Base-by-base conservation (phyloP, 2,329 filamentous ascomycete genomes). In the Cryoendolithus antarcticus region DNA sequence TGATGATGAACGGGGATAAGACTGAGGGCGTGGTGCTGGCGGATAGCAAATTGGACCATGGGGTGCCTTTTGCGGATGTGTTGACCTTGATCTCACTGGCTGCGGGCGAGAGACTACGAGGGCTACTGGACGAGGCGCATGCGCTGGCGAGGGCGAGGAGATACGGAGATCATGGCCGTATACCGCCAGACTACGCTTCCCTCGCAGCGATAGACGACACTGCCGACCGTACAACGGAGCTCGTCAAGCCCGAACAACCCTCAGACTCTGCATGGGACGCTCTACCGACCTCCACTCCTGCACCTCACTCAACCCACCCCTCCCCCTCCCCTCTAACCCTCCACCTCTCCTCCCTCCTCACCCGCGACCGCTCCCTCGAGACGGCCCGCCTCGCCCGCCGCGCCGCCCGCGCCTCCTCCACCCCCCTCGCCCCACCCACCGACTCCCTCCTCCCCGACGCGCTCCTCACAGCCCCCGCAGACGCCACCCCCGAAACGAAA, bases 41-140 rank as follows among this genome's bases (percentile, higher is more conserved):
- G 15, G 52, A 54, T 39, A 53, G 38, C 51, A 63, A 47, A 85
- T 82, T 91, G 0, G 77, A 81, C 29, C 57, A 62, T 12, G 82
- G 86, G 32, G 76, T 83, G 2, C 77, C 74, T 39, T 66, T 94
- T 28, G 80, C 82, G 9, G 86, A 94, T 44, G 82, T 95, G 48
- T 64, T 95, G 33, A 82, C 84, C 19, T 68, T 95, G 10, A 59
- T 95, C 42, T 91, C 86, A 4, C 72, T 95, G 41, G 83, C 84
- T 11, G 79, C 85, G 7, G 85, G 89, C 55, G 82, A 93, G 50
- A 74, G 86, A 21, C 51, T 95, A 30, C 72, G 83, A 38, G 75
- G 77, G 9, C 62, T 95, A 24, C 56, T 95, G 3, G 82, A 88
- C 53, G 86, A 94, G 51, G 78, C 85, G 8, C 74, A 78, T 39